phyloP scores from a whole-genome alignment of 2,329 filamentous ascomycete genomes.

The Xylaria sp. region DNA sequence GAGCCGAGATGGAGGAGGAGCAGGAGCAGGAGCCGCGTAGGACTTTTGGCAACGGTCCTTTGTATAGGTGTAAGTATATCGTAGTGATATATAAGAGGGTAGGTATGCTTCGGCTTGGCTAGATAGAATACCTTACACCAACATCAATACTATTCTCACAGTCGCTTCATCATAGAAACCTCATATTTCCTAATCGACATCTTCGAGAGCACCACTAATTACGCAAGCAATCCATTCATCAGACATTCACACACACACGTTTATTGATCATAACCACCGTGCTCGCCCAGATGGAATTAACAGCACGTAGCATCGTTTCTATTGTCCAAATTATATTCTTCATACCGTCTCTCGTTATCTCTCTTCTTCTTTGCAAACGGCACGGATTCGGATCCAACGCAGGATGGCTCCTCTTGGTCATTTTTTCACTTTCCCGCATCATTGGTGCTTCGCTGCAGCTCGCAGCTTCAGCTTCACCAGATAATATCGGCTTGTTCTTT shows the following conservation, averaged over 20 bases:
- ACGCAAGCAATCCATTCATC: background rate
- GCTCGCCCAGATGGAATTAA: constrained; percentile 42
- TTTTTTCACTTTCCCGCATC: constrained; percentile 64
- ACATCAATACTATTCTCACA: background rate
- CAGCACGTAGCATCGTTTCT: constrained; percentile 52
- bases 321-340: constrained; percentile 58
- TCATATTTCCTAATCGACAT: background rate
- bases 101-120: background rate
- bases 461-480: constrained; percentile 57
- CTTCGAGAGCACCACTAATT: background rate
- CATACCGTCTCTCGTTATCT: constrained; percentile 51
- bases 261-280: background rate
- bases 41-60: constrained; percentile 8
- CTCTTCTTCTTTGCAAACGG: constrained; percentile 53
- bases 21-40: constrained; percentile 5
- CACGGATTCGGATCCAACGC: constrained; percentile 59
- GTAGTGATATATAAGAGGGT: constrained; percentile 28
- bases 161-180: background rate
- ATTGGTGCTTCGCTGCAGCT: constrained; percentile 63
- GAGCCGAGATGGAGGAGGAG: background rate
- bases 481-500: constrained; percentile 53
- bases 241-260: background rate
- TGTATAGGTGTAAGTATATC: background rate
- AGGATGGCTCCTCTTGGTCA: constrained; percentile 65
- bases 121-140: constrained; percentile 1